These are phyloP conservation scores for Nicotiana obtusifolia DNA, from an alignment of 257 asterid species.

Conservation along the genomic window DNA sequence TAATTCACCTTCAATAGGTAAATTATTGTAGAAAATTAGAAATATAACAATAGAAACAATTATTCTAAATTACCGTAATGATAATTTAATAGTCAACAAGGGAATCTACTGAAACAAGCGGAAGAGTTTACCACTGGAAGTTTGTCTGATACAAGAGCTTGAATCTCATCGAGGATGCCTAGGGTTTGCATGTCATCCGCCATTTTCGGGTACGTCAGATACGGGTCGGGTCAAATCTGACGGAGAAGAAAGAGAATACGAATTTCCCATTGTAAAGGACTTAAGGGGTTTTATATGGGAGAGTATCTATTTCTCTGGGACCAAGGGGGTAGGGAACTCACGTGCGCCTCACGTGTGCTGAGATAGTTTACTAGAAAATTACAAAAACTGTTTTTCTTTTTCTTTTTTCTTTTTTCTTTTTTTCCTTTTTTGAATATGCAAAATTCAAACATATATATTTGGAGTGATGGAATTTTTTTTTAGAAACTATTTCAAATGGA, in stretches of 20 bases:
- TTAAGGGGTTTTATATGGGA: neutral
- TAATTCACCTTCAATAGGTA: neutral
- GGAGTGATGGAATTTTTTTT: too few species aligned
- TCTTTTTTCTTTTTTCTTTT: too few species aligned
- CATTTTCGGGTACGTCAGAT: conserved; percentile 33
- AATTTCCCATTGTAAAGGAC: conserved; percentile 18
- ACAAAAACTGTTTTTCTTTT: too few species aligned
- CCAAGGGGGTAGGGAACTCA: neutral
- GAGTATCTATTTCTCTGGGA: too few species aligned
- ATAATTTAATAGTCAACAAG: neutral
- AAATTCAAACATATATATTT: too few species aligned
- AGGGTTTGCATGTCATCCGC: conserved; percentile 58
- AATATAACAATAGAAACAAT: neutral
- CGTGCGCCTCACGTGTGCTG: neutral
- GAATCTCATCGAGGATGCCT: conserved; percentile 72
- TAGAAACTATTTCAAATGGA: too few species aligned
- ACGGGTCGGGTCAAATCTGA: conserved; percentile 14
- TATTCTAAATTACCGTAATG: neutral
- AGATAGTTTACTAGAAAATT: too few species aligned
- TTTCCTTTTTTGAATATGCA: too few species aligned
- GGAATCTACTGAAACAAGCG: neutral
- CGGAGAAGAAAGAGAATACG: neutral
- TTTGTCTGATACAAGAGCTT: conserved; percentile 70
- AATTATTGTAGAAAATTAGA: neutral
- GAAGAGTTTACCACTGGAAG: conserved; percentile 79